Evolutionary conservation across 805 yeast genomes (phyloP).

Genomic region (Saccharomycopsis sp.): DNA sequence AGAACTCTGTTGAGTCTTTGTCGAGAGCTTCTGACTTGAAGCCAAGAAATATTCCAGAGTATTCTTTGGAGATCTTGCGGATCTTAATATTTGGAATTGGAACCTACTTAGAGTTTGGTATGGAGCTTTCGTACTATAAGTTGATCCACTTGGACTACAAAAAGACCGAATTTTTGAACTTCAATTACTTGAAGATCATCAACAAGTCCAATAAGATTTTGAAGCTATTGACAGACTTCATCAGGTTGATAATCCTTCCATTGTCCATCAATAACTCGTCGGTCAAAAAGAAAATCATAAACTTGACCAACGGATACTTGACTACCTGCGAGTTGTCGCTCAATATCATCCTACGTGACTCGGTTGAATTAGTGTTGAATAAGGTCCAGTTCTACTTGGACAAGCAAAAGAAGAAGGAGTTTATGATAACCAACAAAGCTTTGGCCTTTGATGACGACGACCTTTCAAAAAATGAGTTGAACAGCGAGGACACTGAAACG

Average conservation of each 20-base stretch:
- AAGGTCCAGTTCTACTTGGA: constrained; percentile 45
- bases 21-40: constrained; percentile 70
- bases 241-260: constrained; percentile 70
- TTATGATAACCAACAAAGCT: constrained; percentile 28
- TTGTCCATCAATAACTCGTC: constrained; percentile 55
- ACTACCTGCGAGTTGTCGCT: constrained; percentile 57
- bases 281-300: constrained; percentile 51
- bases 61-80: constrained; percentile 61
- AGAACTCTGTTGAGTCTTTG: constrained; percentile 68
- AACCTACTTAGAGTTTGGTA: constrained; percentile 63
- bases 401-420: constrained; percentile 74
- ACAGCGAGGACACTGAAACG: constrained; percentile 57
- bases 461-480: constrained; percentile 25
- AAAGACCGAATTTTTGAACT: constrained; percentile 31
- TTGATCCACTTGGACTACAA: constrained; percentile 33
- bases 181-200: constrained; percentile 44
- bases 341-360: constrained; percentile 55
- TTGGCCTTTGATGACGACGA: constrained; percentile 8
- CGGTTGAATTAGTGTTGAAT: constrained; percentile 45
- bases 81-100: constrained; percentile 65
- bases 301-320: constrained; percentile 54
- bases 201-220: constrained; percentile 52
- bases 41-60: constrained; percentile 53
- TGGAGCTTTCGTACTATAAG: constrained; percentile 59
- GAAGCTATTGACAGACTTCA: constrained; percentile 60